Evolutionary conservation across 2,329 filamentous ascomycete genomes (phyloP).

Genomic region (Verticillium klebahnii): DNA sequence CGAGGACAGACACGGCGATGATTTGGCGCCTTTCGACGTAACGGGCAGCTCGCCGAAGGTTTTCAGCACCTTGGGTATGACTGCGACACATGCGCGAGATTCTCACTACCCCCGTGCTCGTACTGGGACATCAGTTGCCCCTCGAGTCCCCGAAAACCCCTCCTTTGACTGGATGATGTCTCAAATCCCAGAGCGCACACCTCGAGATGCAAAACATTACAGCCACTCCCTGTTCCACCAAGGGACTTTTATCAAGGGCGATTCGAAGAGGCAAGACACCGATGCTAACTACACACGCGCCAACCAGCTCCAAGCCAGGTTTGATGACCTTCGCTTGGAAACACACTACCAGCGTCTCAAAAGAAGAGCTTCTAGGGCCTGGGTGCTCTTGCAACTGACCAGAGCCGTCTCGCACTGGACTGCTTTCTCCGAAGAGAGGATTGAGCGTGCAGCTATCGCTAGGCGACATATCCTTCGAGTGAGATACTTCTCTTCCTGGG

Average conservation of each 20-base stretch:
- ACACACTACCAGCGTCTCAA: not conserved
- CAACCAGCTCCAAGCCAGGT: not conserved
- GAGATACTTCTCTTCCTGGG: constrained; percentile 22
- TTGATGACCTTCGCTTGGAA: not conserved
- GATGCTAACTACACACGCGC: not conserved
- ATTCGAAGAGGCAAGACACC: too few species aligned
- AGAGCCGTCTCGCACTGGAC: constrained; percentile 48
- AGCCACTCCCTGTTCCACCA: not conserved
- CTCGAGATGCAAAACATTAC: not conserved
- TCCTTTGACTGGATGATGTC: too few species aligned
- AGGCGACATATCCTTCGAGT: constrained; percentile 65
- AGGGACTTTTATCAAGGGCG: too few species aligned
- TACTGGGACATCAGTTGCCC: too few species aligned
- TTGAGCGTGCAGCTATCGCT: constrained; percentile 62
- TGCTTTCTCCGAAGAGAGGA: constrained; percentile 57
- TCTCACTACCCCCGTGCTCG: too few species aligned
- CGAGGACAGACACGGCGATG: too few species aligned
- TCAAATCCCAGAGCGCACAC: too few species aligned
- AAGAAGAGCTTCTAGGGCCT: constrained; percentile 5
- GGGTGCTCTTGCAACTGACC: constrained; percentile 9
- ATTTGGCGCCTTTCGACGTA: too few species aligned
- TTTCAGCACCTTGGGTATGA: too few species aligned
- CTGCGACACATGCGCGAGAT: too few species aligned
- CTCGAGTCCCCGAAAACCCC: too few species aligned
- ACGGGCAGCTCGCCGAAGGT: too few species aligned